Conservation (phyloP, 2,329 filamentous ascomycete genomes). For the Ceratocystis harringtonii region DNA sequence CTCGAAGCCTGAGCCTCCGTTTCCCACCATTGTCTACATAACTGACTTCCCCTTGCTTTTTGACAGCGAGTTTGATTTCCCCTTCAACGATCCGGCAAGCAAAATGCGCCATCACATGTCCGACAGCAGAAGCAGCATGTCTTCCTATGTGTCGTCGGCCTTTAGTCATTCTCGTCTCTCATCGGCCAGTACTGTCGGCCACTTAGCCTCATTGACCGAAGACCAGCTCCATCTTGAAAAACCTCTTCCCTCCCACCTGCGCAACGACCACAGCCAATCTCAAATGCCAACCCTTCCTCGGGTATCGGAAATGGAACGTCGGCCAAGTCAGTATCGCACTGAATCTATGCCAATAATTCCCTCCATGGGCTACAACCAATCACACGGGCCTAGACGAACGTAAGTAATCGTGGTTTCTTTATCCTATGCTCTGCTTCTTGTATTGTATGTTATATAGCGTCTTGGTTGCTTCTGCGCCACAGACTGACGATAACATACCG, state of each 20-base stretch:
- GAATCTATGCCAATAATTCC: conserved; percentile 15
- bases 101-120: conserved; percentile 30
- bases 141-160: conserved; percentile 34
- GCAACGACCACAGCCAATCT: conserved; percentile 6
- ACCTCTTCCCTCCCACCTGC: conserved; percentile 11
- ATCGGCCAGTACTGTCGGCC: conserved; percentile 37
- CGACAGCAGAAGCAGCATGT: conserved; percentile 38
- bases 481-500: background rate
- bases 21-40: background rate
- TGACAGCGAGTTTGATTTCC: conserved; percentile 14
- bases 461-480: background rate
- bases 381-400: conserved; percentile 10
- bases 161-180: conserved; percentile 36
- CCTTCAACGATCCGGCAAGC: conserved; percentile 8
- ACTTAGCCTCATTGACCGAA: conserved; percentile 15
- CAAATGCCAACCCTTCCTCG: conserved; percentile 12
- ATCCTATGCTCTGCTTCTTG: background rate
- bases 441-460: background rate
- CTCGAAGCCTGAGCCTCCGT: no score
- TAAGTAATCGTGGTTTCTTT: conserved; percentile 6
- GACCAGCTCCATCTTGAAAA: conserved; percentile 16
- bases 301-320: conserved; percentile 12
- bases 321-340: conserved; percentile 14
- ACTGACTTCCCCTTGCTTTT: background rate
- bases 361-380: conserved; percentile 8